Evolutionary conservation across 2,329 filamentous ascomycete genomes (phyloP).

Genomic region (Xylariaceae sp.): DNA sequence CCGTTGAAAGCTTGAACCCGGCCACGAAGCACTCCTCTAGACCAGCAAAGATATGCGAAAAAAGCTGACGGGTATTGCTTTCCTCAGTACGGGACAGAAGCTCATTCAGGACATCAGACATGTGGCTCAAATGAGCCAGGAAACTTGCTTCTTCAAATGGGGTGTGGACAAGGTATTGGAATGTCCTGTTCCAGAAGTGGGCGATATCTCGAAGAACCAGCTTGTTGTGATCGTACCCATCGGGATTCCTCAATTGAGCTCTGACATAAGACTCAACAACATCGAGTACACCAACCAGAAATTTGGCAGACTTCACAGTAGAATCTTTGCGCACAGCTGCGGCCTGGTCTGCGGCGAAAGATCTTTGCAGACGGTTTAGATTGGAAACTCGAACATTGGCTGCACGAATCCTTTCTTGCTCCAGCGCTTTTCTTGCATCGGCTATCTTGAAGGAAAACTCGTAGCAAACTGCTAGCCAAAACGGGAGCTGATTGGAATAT

Average conservation of each 20-base stretch:
- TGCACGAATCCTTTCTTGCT: conserved; percentile 39
- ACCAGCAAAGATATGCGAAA: conserved; percentile 36
- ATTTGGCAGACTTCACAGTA: conserved; percentile 50
- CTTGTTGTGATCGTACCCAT: conserved; percentile 33
- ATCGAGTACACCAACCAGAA: conserved; percentile 43
- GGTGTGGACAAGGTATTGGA: conserved; percentile 40
- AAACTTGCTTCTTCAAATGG: conserved; percentile 61
- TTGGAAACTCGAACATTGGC: conserved; percentile 47
- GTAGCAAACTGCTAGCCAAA: conserved; percentile 51
- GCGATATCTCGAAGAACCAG: conserved; percentile 38
- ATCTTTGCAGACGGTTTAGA: conserved; percentile 59
- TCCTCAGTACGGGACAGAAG: conserved; percentile 26
- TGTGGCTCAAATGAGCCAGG: conserved; percentile 57
- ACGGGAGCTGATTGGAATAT: conserved; percentile 32
- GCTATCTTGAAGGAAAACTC: conserved; percentile 48
- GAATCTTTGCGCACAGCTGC: conserved; percentile 58
- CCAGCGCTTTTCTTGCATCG: conserved; percentile 38
- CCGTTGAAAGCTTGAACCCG: conserved; percentile 69
- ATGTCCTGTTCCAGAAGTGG: conserved; percentile 54
- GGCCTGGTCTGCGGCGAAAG: conserved; percentile 50
- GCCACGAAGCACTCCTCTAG: conserved; percentile 59
- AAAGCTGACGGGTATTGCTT: conserved; percentile 35
- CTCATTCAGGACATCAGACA: conserved; percentile 40
- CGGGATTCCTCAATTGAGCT: conserved; percentile 23
- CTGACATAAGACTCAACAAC: conserved; percentile 43